phyloP scores from a whole-genome alignment of 768 basidiomycete genomes.

The Strobilomyces echinocephalus region DNA sequence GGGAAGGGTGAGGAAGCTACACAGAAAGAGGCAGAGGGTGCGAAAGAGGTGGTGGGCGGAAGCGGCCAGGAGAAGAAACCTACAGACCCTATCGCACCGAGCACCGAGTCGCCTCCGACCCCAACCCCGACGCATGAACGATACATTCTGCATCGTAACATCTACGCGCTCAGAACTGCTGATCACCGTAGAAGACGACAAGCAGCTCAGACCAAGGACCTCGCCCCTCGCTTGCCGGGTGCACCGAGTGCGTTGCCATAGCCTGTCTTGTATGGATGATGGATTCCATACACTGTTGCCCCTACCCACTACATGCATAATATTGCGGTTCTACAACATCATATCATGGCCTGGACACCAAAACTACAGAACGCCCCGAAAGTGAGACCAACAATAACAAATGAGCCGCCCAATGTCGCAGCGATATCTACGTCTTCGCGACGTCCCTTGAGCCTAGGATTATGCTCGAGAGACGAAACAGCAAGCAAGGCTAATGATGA shows the following conservation, averaged over 20 bases:
- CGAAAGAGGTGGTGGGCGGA: conserved; percentile 31
- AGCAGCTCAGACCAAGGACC: conserved; percentile 57
- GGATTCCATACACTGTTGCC: neutral
- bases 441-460: conserved; percentile 62
- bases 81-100: conserved; percentile 18
- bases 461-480: conserved; percentile 76
- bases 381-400: conserved; percentile 68
- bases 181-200: conserved; percentile 73
- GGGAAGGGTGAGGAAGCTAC: neutral
- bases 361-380: conserved; percentile 79
- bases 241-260: conserved; percentile 40
- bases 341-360: conserved; percentile 64
- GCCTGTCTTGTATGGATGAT: neutral
- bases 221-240: conserved; percentile 68
- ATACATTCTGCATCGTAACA: conserved; percentile 77
- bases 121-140: conserved; percentile 58
- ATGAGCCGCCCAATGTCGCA: conserved; percentile 77
- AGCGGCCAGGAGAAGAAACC: conserved; percentile 22
- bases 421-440: conserved; percentile 81
- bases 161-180: conserved; percentile 72
- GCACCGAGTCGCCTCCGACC: conserved; percentile 26
- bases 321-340: conserved; percentile 25
- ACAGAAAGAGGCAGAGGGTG: conserved; percentile 29
- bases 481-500: conserved; percentile 78
- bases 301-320: neutral